Base-by-base conservation (phyloP, 1,284 basidiomycete genomes). In the Sanghuangporus baumii region DNA sequence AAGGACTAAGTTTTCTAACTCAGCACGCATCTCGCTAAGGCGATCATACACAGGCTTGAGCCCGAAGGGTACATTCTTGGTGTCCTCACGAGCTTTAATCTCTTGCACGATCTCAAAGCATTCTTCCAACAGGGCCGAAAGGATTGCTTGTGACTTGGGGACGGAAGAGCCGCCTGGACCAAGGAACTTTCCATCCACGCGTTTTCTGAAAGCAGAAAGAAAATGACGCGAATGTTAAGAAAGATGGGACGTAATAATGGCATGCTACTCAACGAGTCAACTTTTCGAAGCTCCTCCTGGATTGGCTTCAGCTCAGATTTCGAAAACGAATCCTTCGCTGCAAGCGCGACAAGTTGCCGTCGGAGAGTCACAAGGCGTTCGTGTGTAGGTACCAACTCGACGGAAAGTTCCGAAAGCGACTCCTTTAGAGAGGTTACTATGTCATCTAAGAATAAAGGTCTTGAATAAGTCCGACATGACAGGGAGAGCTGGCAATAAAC, bases 91-190 rank as follows among this genome's bases (percentile, higher is more conserved):
- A 2, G 96, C 95, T 68, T 93, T 91, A 77, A 99, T 95, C 74
- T 99, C 96, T 75, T 99, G 95, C 50, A 88, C 83, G 65, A 98
- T 93, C 64, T 99, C 96, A 74, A 99, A 99, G 74, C 94, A 97
- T 71, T 96, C 94, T 75, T 99, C 96, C 11, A 99, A 80, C 36
- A 99, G 78, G 1, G 96, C 96, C 0, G 88, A 88, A 68, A 90
- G 91, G n/a, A 91, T 74, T 1, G 92, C 93, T 74, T 98, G 96
- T 7, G 95, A 96, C 52, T 90, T 84, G 11, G 96, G 94, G 0
- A 98, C 90, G 48, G 86, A 89, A 5, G 79, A 79, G 47, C 95
- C 96, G 18, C 93, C 93, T 11, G 94, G 94, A 2, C 94, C 94
- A 26, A 98, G 80, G 76, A 98, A 98, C 74, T 97, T 97, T 62